Conservation (phyloP, 1,284 basidiomycete species). For the Uromyces viciae-fabae region DNA sequence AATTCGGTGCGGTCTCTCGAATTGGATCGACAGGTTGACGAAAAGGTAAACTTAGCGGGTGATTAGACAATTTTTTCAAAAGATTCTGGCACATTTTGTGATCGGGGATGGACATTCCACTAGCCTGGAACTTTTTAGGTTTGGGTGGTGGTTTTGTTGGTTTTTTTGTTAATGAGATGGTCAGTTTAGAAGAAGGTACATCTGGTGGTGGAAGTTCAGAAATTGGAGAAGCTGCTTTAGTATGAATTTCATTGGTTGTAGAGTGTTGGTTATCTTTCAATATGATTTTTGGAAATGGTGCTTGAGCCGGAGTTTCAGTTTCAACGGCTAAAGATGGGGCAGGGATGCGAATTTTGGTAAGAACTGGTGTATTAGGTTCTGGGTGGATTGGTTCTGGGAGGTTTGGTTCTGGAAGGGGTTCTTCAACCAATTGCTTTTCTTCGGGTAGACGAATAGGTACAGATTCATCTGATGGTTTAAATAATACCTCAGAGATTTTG, state of each 20-base stretch:
- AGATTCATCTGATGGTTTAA: conserved; percentile 74
- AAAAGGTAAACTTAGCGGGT: conserved; percentile 51
- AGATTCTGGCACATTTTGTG: conserved; percentile 73
- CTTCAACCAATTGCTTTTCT: conserved; percentile 20
- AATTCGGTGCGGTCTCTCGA: conserved; percentile 70
- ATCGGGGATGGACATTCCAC: conserved; percentile 77
- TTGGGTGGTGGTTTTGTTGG: conserved; percentile 52
- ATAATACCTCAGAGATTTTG: conserved; percentile 85
- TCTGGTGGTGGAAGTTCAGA: background rate
- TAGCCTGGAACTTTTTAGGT: conserved; percentile 69
- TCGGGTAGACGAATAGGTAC: conserved; percentile 64
- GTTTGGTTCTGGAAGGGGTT: too few species aligned
- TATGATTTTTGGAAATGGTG: conserved; percentile 24
- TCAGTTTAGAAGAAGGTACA: conserved; percentile 44
- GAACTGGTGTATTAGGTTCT: conserved; percentile 25
- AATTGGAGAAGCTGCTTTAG: background rate
- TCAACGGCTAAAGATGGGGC: conserved; percentile 27
- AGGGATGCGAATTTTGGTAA: conserved; percentile 39
- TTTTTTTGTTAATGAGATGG: conserved; percentile 53
- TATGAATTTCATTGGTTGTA: conserved; percentile 4
- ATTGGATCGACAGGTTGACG: conserved; percentile 38
- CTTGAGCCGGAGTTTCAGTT: conserved; percentile 3
- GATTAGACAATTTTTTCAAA: conserved; percentile 69
- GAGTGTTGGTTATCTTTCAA: conserved; percentile 26
- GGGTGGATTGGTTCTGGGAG: too few species aligned